phyloP scores from a whole-genome alignment of 345 rosid species.

The Eutrema japonicum region DNA sequence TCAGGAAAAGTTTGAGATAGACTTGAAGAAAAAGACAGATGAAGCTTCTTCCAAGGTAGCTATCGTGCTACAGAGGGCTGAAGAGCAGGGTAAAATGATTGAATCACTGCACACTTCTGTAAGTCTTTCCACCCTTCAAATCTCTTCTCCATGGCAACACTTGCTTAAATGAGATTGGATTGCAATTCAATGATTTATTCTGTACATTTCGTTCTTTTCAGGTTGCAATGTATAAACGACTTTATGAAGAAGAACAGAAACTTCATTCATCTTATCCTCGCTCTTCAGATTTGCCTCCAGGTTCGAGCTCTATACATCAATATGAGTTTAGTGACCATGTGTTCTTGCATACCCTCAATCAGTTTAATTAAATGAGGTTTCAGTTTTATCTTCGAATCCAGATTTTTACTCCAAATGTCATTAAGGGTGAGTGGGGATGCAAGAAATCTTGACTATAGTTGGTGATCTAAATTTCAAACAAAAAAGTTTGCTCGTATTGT shows the following conservation, averaged over 20 bases:
- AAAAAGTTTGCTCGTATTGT: not conserved
- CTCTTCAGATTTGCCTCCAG: conserved; percentile 54
- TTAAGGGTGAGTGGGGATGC: conserved; percentile 15
- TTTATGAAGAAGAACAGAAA: conserved; percentile 91
- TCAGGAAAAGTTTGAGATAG: conserved; percentile 73
- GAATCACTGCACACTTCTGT: conserved; percentile 93
- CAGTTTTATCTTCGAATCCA: conserved; percentile 28
- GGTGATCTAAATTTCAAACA: not conserved
- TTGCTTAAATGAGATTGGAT: conserved; percentile 8
- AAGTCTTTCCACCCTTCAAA: conserved; percentile 41
- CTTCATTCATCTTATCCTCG: conserved; percentile 55
- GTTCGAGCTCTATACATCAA: conserved; percentile 49
- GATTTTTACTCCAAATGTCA: conserved; percentile 4
- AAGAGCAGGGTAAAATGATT: conserved; percentile 89
- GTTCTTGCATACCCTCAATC: conserved; percentile 18
- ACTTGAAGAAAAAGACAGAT: conserved; percentile 67
- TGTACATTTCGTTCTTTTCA: conserved; percentile 37
- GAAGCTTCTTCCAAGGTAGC: conserved; percentile 89
- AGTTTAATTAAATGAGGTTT: conserved; percentile 16
- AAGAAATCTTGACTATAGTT: conserved; percentile 5
- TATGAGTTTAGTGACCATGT: conserved; percentile 26
- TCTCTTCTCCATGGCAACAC: conserved; percentile 17
- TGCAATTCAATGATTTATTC: conserved; percentile 17
- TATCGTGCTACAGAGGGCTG: conserved; percentile 80
- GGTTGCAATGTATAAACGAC: conserved; percentile 94